Conservation (phyloP, 768 basidiomycete species). For the Hirschioporus abietinus region DNA sequence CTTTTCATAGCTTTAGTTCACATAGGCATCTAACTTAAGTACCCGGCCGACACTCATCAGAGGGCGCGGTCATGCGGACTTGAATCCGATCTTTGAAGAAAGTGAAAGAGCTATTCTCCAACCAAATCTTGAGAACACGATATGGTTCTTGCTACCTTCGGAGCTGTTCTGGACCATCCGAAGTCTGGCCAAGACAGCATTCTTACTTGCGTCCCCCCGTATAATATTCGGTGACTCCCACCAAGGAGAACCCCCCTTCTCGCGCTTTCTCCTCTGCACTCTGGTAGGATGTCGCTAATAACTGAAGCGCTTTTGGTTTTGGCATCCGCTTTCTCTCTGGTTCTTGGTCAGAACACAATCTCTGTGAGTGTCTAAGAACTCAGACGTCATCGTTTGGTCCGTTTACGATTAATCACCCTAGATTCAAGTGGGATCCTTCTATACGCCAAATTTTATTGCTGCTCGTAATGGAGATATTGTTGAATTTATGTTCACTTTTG, state of each 20-base stretch:
- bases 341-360: neutral
- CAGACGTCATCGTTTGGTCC: neutral
- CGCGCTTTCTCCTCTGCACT: neutral
- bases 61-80: neutral
- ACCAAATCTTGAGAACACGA: neutral
- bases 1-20: neutral
- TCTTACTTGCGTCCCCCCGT: neutral
- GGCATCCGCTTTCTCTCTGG: neutral
- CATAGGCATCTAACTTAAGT: neutral
- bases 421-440: neutral
- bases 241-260: neutral
- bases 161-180: neutral
- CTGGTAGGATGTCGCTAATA: neutral
- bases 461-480: neutral
- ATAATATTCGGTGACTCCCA: neutral
- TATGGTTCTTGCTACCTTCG: neutral
- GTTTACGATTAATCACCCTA: neutral
- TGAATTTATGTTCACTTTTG: neutral
- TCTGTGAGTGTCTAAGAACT: neutral
- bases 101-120: neutral
- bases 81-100: neutral
- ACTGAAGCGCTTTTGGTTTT: neutral
- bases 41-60: neutral
- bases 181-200: neutral
- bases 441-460: neutral